phyloP scores from a whole-genome alignment of 1,139 yeast genomes.

The Yarrowia galli region DNA sequence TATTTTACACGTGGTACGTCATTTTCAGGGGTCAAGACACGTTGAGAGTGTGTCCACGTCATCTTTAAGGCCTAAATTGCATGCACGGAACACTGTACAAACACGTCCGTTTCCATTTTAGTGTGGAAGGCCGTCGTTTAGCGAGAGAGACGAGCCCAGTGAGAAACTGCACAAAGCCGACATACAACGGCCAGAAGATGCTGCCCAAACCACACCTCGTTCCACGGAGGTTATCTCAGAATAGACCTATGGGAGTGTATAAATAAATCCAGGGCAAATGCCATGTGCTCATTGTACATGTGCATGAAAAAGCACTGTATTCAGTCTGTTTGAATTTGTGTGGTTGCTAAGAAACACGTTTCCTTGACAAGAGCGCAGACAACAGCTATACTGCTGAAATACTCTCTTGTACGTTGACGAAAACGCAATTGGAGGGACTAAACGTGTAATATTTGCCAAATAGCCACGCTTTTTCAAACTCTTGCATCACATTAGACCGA shows the following conservation, averaged over 20 bases:
- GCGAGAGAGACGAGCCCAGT: not conserved
- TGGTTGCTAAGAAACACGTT: slow-evolving; percentile 12
- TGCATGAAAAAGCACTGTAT: slow-evolving; percentile 28
- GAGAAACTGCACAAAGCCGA: not conserved
- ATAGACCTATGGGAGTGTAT: slow-evolving; percentile 7
- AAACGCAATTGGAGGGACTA: not conserved
- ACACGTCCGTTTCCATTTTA: not conserved
- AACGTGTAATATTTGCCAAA: not conserved
- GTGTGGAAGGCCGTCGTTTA: not conserved
- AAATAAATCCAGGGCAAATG: slow-evolving; percentile 20
- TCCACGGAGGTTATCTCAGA: slow-evolving; percentile 1
- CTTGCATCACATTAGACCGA: not conserved
- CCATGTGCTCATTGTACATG: slow-evolving; percentile 14
- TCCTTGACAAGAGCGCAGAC: not conserved
- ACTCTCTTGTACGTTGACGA: not conserved
- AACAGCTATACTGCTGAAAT: not conserved
- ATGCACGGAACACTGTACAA: slow-evolving; percentile 31
- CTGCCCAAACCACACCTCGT: not conserved
- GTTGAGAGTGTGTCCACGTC: slow-evolving; percentile 3
- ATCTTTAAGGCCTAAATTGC: slow-evolving; percentile 9
- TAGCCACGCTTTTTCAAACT: not conserved
- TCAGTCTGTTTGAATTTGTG: slow-evolving; percentile 7
- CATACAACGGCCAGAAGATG: not conserved
- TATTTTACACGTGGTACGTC: slow-evolving; percentile 3
- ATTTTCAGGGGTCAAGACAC: slow-evolving; percentile 15